Evolutionary conservation across 768 basidiomycete genomes (phyloP).

Genomic region (Inosperma sp.): DNA sequence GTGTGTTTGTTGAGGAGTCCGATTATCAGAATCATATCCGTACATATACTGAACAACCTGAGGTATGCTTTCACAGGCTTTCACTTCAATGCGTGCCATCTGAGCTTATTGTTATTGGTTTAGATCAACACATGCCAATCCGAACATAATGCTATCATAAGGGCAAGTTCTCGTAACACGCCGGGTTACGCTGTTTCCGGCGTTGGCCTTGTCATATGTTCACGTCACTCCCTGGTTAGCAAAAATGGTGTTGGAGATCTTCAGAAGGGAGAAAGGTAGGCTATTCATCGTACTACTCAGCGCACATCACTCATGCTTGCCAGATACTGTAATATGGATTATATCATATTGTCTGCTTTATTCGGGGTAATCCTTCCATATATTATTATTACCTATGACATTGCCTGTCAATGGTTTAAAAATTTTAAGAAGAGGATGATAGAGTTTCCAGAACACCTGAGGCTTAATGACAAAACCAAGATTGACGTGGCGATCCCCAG

Average conservation of each 20-base stretch:
- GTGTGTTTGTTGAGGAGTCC: conserved; percentile 6
- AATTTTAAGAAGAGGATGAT: no score
- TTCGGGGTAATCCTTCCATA: not conserved
- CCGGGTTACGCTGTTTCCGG: conserved; percentile 14
- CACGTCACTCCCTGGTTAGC: not conserved
- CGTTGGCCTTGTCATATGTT: conserved; percentile 4
- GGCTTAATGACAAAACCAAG: not conserved
- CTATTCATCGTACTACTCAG: not conserved
- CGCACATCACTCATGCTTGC: not conserved
- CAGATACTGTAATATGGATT: conserved; percentile 18
- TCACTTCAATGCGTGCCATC: not conserved
- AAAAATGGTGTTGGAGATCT: conserved; percentile 1
- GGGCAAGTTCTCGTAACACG: conserved; percentile 4
- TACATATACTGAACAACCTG: conserved; percentile 11
- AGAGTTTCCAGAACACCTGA: conserved; percentile 12
- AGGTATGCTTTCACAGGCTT: conserved; percentile 12
- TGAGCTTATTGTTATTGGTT: not conserved
- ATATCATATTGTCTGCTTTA: no score
- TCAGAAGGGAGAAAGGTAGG: not conserved
- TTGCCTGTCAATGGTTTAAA: no score
- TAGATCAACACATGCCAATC: conserved; percentile 19
- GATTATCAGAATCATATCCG: conserved; percentile 8
- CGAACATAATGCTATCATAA: conserved; percentile 13
- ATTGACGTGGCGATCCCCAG: conserved; percentile 31
- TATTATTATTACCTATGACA: conserved; percentile 13